Evolutionary conservation across 805 yeast genomes (phyloP), one percentile per base, ranked within the genome.

Genomic region (Danielia reshetovae): DNA sequence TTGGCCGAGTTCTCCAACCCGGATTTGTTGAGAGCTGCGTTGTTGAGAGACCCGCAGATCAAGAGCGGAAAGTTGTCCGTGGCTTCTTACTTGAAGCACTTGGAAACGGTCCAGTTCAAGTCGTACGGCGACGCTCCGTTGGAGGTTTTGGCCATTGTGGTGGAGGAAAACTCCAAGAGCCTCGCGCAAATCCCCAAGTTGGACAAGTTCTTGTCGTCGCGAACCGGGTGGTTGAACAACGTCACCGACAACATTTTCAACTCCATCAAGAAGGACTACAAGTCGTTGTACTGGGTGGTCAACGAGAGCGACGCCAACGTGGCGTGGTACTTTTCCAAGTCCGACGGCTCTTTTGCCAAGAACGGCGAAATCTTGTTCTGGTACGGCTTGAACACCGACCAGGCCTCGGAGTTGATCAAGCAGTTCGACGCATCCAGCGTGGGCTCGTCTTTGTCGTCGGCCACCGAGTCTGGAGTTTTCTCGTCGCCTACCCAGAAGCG

Each of bases 211-310:
- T 70, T 88, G 46, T 86, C 94, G 16, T 76, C 94, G 15, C 81
- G 84, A 58, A 75, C 83, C 35, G 97, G 97, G 29, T 93, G 99
- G 99, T 81, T 90, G 57, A 93, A 93, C 68, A 90, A 90, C 46
- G 96, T 93, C 36, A 84, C 96, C 39, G 99, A 93, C 57, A 90
- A 89, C 62, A 83, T 93, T 34, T 93, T 95, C 76, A 75, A 72
- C 35, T 79, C 94, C 11, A 73, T 93, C 50, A 78, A 72, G 50
- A 81, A 79, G 49, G 95, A 89, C 55, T 83, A 76, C 60, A 49
- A 71, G 22, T 60, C 80, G 5, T 70, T 93, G 51, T 88, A 80
- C 61, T 93, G 98, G 98, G 74, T 79, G 30, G 90, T 87, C 30
- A 74, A 79, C 49, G 97, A 93, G 61, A 89, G 84, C 52, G 96